Evolutionary conservation across 495 filamentous ascomycete species (phyloP).

Genomic region (Gamarada debralockiae): DNA sequence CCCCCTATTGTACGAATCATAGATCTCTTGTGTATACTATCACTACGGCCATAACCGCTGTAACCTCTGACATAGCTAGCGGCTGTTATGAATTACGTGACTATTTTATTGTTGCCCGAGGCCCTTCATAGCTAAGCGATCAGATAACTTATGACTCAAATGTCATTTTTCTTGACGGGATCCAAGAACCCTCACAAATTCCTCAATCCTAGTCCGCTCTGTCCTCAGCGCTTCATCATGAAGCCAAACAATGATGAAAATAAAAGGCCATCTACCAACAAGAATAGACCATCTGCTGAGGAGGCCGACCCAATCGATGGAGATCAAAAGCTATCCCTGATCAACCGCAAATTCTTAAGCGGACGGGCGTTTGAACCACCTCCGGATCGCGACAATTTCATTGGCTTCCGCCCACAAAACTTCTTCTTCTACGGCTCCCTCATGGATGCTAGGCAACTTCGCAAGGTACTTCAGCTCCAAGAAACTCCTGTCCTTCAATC

Average conservation of each 20-base stretch:
- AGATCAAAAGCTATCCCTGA: slow-evolving; percentile 13
- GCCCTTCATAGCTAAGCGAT: neutral
- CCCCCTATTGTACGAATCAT: too few relatives aligned
- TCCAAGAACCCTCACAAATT: slow-evolving; percentile 13
- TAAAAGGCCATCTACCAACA: slow-evolving; percentile 7
- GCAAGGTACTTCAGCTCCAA: slow-evolving; percentile 6
- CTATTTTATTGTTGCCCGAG: neutral
- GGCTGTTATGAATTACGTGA: too few relatives aligned
- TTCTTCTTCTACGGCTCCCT: slow-evolving; percentile 11
- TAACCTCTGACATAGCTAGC: too few relatives aligned
- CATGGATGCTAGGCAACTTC: slow-evolving; percentile 10
- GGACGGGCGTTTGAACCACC: slow-evolving; percentile 7
- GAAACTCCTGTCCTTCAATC: slow-evolving; percentile 9
- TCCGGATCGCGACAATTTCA: slow-evolving; percentile 7
- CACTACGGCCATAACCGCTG: too few relatives aligned
- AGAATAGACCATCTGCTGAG: slow-evolving; percentile 10
- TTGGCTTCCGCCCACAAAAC: slow-evolving; percentile 15
- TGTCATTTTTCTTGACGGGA: slow-evolving; percentile 3
- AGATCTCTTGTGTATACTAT: too few relatives aligned
- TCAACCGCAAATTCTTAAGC: slow-evolving; percentile 11
- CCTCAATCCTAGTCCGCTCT: too few relatives aligned
- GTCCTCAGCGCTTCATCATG: slow-evolving; percentile 10
- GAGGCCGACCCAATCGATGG: slow-evolving; percentile 7
- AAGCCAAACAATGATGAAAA: slow-evolving; percentile 11
- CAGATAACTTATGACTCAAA: too few relatives aligned